Base-by-base conservation (phyloP, 2,329 filamentous ascomycete genomes). In the Cladorrhinum sp. region DNA sequence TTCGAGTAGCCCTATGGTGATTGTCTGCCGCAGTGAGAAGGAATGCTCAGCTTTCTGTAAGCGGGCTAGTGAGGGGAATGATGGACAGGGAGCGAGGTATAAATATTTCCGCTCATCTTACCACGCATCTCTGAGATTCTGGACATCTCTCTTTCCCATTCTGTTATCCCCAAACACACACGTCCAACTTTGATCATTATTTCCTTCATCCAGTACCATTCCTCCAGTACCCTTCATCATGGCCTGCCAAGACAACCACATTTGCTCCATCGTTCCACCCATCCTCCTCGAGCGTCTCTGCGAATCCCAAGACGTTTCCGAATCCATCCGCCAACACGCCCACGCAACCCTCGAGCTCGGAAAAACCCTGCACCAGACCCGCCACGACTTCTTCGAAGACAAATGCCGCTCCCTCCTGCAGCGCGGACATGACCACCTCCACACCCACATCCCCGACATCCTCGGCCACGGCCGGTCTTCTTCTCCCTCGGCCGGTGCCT, bases 231-330 rank as follows among this genome's bases (percentile, higher is more conserved):
- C n/a, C 55, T 23, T 16, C 57, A 53, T 12, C 57, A 58, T 58
- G 57, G 48, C 26, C 23, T 12, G n/a, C 46, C 14, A 58, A 5
- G 10, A 39, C 26, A 16, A 46, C 42, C 28, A 60, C 58, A 50
- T 60, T 21, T 60, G 58, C 42, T 56, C 58, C 52, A 60, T 60
- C 30, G 42, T 60, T n/a, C 58, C 58, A 5, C 53, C 42, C 20
- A 50, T 36, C 24, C 52, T 60, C 52, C 39, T 60, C n/a, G 52
- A 60, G 21, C 33, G 28, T 16, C 51, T 60, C 16, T 56, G 39
- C 58, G 28, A 60, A 18, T 55, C 51, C 30, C 28, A 53, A 9
- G 58, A 60, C 16, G 39, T 46, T 6, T 16, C 14, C 18, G 24
- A 50, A 20, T 23, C 46, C 14, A 39, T 59, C 50, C 57, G 57